phyloP scores from a whole-genome alignment of 2,329 filamentous ascomycete genomes.

The Gaeumannomyces sp. region DNA sequence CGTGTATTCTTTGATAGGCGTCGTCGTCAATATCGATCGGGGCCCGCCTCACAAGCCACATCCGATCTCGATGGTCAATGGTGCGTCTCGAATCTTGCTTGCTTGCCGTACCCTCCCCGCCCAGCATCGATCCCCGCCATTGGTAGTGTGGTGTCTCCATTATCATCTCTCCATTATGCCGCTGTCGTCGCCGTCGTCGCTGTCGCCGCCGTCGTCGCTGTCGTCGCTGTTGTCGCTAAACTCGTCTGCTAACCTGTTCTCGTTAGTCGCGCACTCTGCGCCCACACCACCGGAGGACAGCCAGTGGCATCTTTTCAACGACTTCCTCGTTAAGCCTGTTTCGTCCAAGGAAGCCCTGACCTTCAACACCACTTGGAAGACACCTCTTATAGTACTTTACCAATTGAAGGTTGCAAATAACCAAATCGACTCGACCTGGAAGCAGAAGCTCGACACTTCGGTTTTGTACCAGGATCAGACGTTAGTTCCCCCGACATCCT shows the following conservation, averaged over 20 bases:
- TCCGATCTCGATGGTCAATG: slow-evolving; percentile 85
- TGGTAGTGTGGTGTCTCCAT: not conserved
- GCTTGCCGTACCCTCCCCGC: not conserved
- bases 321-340: slow-evolving; percentile 83
- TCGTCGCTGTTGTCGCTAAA: not conserved
- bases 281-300: slow-evolving; percentile 52
- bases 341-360: slow-evolving; percentile 76
- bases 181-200: not conserved
- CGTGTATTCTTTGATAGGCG: slow-evolving; percentile 85
- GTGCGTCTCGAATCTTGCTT: slow-evolving; percentile 34
- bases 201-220: not conserved
- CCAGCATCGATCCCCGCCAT: not conserved
- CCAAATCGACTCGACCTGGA: slow-evolving; percentile 80
- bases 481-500: slow-evolving; percentile 31
- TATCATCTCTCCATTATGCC: not conserved
- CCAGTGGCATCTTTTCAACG: slow-evolving; percentile 95
- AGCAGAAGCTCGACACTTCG: slow-evolving; percentile 72
- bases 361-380: slow-evolving; percentile 89
- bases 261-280: slow-evolving; percentile 59
- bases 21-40: slow-evolving; percentile 85
- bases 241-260: not conserved
- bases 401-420: slow-evolving; percentile 79
- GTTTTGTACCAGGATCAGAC: slow-evolving; percentile 69
- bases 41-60: slow-evolving; percentile 82
- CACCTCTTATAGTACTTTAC: slow-evolving; percentile 80